Evolutionary conservation across 345 rosid species (phyloP), one percentile per base, ranked within the genome.

Genomic region (Garcia nutans): DNA sequence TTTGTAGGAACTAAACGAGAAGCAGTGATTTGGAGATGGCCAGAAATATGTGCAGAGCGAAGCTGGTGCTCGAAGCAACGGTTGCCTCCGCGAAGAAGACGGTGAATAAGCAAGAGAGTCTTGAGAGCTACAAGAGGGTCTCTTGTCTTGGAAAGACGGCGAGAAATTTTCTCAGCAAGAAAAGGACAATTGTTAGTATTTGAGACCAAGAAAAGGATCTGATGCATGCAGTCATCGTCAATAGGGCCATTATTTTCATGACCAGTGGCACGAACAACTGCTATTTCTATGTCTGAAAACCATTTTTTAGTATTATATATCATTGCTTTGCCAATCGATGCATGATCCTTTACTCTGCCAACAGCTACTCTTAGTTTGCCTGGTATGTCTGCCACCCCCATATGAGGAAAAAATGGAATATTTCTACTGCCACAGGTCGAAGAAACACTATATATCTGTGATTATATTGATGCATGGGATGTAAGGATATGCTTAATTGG

Each of bases 71-170:
- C 98, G 70, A 93, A 88, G 76, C 70, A 68, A 12, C 88, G 88
- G 72, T 88, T 93, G 66, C 98, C 95, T n/a, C 98, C 92, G 3
- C 98, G 94, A 16, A 91, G 83, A 82, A 93, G 93, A 22, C 97
- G 88, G 61, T 91, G 98, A 78, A 90, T 80, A 50, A 93, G 91
- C 50, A 89, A 50, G 75, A 93, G 93, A 42, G 94, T 81, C 87
- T 91, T 93, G 81, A 89, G 88, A 3, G 98, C 93, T 0, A 93
- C 98, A 19, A 84, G 81, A 81, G 66, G 76, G 67, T 90, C 88
- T 82, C 88, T 87, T 10, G 98, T 91, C 83, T 85, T 93, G 59
- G 77, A 83, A 61, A 93, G 89, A 70, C 98, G 97, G 75, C 87
- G 88, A 71, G 98, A 91, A 60, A 93, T 87, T 61, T 77, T 82